These are phyloP conservation scores for Davidsoniella australis DNA, from an alignment of 2,329 filamentous ascomycete species.

Conservation along the genomic window DNA sequence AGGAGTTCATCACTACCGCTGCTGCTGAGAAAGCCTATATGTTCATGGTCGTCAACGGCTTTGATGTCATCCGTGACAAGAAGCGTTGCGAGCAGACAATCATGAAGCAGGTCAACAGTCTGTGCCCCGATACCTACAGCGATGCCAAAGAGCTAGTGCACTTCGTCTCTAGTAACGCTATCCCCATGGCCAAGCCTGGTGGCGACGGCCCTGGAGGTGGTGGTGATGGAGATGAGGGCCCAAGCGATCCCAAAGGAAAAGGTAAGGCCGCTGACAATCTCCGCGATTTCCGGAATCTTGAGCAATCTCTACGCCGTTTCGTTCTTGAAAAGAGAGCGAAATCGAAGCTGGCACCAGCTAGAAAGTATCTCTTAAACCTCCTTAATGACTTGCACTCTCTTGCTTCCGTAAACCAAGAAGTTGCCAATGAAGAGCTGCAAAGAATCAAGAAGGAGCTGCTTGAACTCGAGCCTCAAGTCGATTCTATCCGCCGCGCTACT, in stretches of 20 bases:
- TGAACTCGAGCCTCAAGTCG: constrained; percentile 69
- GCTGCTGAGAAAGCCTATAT: constrained; percentile 96
- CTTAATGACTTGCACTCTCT: constrained; percentile 72
- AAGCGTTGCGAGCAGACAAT: constrained; percentile 83
- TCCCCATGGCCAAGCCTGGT: constrained; percentile 51
- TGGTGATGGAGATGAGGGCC: constrained; percentile 27
- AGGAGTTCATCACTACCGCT: constrained; percentile 91
- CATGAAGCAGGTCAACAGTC: constrained; percentile 65
- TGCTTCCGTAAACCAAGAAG: constrained; percentile 71
- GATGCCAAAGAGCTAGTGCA: constrained; percentile 86
- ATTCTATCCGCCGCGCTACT: constrained; percentile 66
- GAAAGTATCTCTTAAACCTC: constrained; percentile 88
- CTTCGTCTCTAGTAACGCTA: constrained; percentile 93
- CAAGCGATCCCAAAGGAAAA: constrained; percentile 48
- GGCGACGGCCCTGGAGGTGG: constrained; percentile 39
- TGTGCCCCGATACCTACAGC: constrained; percentile 89
- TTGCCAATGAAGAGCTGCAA: constrained; percentile 70
- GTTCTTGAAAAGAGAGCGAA: constrained; percentile 89
- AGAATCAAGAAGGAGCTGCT: constrained; percentile 65
- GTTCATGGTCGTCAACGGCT: constrained; percentile 97
- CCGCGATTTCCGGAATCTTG: constrained; percentile 75
- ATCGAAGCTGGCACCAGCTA: constrained; percentile 88
- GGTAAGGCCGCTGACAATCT: constrained; percentile 79
- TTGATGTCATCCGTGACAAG: constrained; percentile 85
- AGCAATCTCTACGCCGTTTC: constrained; percentile 77